Base-by-base conservation (phyloP, 768 basidiomycete genomes). In the Naganishia kalamii region DNA sequence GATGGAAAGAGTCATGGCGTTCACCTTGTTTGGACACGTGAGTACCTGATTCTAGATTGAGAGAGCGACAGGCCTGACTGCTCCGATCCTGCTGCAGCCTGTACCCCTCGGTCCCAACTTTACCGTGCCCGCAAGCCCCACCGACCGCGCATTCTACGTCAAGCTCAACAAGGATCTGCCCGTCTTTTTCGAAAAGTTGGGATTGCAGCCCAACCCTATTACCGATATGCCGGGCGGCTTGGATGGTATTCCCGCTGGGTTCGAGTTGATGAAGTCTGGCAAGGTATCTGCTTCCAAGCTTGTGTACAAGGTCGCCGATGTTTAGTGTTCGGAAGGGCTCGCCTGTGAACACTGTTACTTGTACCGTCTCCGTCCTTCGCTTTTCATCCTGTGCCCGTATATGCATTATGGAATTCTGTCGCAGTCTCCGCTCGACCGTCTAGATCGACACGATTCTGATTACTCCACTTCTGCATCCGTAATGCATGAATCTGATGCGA, bases 221-320 rank as follows among this genome's bases (percentile, higher is more conserved):
- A 68, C 68, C 64, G 21, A 72, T 62, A 63, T 71, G 37, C 1
- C 17, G 21, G 70, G 71, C 35, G 77, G 77, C 23, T 66, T 80
- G 43, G 76, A 79, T n/a, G 70, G 50, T 21, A 57, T 76, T 37
- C 5, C 40, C 0, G 47, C 64, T 5, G 73, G 72, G 8, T 65
- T 70, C 41, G 41, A 70, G 40, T 32, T 70, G 23, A 40, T 68
- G 60, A 72, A 70, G 69, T 29, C 49, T 44, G 63, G 63, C 10
- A 64, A 64, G 41, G 63, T 64, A 10, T 64, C 63, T n/a, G 63
- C 50, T 19, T 29, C 63, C 15, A 64, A 64, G 29, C 51, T 64
- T 30, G 63, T 64, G 11, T 64, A 54, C 51, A 64, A 54, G 51
- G 43, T 64, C 12, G 50, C 54, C 21, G 35, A 57, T 7, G 21